Conservation (phyloP, 2,329 filamentous ascomycete genomes). For the Claviceps sp. region DNA sequence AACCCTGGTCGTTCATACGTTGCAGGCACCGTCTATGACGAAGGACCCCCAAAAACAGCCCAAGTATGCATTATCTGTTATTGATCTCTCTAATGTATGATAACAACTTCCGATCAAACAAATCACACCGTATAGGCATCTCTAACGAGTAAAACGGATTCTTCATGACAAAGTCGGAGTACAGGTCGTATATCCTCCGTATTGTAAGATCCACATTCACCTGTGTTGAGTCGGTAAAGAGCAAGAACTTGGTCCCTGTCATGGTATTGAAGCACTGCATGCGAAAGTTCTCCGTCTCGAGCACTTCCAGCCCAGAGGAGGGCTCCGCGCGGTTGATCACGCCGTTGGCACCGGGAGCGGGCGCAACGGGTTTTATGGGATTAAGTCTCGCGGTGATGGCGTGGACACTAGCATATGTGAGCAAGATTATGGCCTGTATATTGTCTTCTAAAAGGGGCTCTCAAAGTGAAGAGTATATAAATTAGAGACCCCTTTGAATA, state of each 20-base stretch:
- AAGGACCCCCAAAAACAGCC: not conserved
- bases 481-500: too few species aligned
- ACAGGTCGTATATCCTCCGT: constrained; percentile 80
- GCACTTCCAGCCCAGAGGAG: constrained; percentile 72
- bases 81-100: constrained; percentile 68
- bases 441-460: not conserved
- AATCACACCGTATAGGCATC: constrained; percentile 92
- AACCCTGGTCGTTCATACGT: not conserved
- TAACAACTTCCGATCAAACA: constrained; percentile 76
- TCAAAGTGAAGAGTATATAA: not conserved
- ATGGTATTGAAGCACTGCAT: constrained; percentile 92
- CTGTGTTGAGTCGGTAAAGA: constrained; percentile 86
- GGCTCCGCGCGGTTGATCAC: constrained; percentile 42
- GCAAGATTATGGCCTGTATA: not conserved
- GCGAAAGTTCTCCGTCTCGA: constrained; percentile 89
- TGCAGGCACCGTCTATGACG: not conserved
- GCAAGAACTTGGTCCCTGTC: constrained; percentile 87
- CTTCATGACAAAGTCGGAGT: constrained; percentile 97
- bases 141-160: constrained; percentile 97
- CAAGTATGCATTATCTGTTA: constrained; percentile 28
- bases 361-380: constrained; percentile 32
- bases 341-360: constrained; percentile 22
- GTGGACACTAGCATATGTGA: constrained; percentile 39
- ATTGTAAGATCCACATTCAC: constrained; percentile 76
- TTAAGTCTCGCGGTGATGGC: constrained; percentile 53